phyloP scores from a whole-genome alignment of 1,284 basidiomycete species.

The Exobasidium rhododendri region DNA sequence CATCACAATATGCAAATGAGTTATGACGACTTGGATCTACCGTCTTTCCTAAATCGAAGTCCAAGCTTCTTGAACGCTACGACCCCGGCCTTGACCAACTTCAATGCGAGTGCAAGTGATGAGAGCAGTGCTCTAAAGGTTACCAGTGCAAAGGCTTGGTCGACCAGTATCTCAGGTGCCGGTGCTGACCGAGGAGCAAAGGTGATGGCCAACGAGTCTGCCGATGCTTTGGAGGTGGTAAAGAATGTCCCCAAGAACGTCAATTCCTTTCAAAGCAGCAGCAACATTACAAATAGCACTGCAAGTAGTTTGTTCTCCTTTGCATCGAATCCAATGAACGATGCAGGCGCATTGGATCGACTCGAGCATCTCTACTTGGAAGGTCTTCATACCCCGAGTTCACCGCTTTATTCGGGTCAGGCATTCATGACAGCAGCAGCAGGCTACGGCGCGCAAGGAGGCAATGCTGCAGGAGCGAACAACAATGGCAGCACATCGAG shows the following conservation, averaged over 20 bases:
- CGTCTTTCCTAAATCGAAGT: slow-evolving; percentile 17
- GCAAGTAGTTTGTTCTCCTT: not conserved
- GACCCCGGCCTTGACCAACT: not conserved
- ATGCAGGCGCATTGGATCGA: slow-evolving; percentile 17
- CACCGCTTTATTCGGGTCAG: not conserved
- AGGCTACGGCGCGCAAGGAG: not conserved
- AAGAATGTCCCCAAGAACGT: too few relatives aligned
- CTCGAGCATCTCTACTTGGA: slow-evolving; percentile 23
- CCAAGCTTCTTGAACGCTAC: slow-evolving; percentile 10
- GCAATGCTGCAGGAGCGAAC: not conserved
- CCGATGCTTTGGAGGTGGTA: not conserved
- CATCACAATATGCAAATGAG: slow-evolving; percentile 7
- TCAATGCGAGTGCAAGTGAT: not conserved
- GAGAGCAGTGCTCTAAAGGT: not conserved
- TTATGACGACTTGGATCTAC: slow-evolving; percentile 24
- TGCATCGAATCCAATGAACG: not conserved
- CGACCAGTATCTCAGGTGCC: not conserved
- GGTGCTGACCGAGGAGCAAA: not conserved
- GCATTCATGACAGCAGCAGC: not conserved
- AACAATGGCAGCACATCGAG: too few relatives aligned
- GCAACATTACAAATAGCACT: not conserved
- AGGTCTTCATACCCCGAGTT: slow-evolving; percentile 14
- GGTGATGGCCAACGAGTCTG: not conserved
- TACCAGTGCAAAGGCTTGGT: not conserved
- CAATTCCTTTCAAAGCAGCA: not conserved